Evolutionary conservation across 1,284 basidiomycete species (phyloP).

Genomic region (Leccinum griseonigrum): DNA sequence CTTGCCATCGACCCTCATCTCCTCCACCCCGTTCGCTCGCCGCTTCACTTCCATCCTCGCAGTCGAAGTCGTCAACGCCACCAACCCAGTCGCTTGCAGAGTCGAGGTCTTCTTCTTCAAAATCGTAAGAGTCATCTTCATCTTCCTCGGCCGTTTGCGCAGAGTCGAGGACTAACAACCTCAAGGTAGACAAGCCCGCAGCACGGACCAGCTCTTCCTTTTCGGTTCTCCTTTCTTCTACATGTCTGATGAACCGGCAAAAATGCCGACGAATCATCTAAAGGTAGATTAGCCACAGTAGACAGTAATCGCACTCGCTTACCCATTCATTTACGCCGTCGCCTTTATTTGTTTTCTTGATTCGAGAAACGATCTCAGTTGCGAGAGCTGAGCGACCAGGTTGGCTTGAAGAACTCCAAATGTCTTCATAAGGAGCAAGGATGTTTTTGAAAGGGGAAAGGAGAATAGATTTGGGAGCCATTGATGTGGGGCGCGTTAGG

Average conservation of each 20-base stretch:
- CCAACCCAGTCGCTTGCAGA: too few relatives aligned
- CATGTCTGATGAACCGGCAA: background rate
- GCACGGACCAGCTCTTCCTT: background rate
- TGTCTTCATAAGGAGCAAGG: background rate
- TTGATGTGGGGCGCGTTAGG: background rate
- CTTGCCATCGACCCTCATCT: too few relatives aligned
- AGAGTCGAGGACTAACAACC: background rate
- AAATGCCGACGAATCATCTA: background rate
- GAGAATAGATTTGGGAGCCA: background rate
- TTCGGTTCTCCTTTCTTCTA: background rate
- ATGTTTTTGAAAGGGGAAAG: background rate
- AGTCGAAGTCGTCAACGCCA: too few relatives aligned
- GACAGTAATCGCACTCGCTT: background rate
- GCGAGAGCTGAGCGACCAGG: background rate
- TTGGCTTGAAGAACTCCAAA: background rate
- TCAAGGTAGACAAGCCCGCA: background rate
- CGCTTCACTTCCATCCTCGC: too few relatives aligned
- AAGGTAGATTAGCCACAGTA: background rate
- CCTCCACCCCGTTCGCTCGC: too few relatives aligned
- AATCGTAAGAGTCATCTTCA: background rate
- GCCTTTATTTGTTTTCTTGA: background rate
- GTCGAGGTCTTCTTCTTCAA: too few relatives aligned
- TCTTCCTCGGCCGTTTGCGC: background rate
- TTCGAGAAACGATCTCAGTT: background rate
- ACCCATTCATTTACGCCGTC: background rate